phyloP scores from a whole-genome alignment of 768 basidiomycete species.

The Suillus hirtellus region DNA sequence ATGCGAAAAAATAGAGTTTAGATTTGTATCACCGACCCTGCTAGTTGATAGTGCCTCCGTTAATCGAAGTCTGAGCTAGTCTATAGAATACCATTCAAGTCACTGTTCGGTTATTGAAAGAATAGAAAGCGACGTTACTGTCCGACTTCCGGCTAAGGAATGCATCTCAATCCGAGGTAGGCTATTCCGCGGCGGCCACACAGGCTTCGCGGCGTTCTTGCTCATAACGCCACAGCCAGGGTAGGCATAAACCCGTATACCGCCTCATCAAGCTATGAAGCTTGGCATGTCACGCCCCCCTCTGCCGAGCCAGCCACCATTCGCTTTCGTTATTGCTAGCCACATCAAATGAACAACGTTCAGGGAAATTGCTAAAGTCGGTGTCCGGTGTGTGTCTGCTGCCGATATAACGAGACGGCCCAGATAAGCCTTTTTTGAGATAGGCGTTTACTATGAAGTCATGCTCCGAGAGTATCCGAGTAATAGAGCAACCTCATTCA shows the following conservation, averaged over 20 bases:
- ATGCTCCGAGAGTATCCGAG: slow-evolving; percentile 29
- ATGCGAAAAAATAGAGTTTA: slow-evolving; percentile 8
- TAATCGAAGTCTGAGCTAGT: slow-evolving; percentile 2
- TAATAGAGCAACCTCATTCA: slow-evolving; percentile 17
- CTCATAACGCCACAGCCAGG: slow-evolving; percentile 50
- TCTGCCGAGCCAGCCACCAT: slow-evolving; percentile 36
- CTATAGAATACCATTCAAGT: background rate
- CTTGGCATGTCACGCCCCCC: slow-evolving; percentile 21
- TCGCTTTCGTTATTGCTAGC: slow-evolving; percentile 23
- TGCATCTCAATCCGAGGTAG: slow-evolving; percentile 27
- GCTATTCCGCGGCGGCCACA: slow-evolving; percentile 48
- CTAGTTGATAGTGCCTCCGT: background rate
- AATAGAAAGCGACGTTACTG: background rate
- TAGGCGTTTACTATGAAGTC: slow-evolving; percentile 28
- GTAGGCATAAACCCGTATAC: slow-evolving; percentile 38
- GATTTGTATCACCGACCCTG: slow-evolving; percentile 3
- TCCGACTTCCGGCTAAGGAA: slow-evolving; percentile 13
- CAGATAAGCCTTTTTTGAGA: slow-evolving; percentile 30
- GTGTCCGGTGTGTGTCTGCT: slow-evolving; percentile 42
- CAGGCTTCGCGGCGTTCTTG: slow-evolving; percentile 50
- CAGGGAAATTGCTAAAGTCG: slow-evolving; percentile 40
- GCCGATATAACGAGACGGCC: slow-evolving; percentile 42
- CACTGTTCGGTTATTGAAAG: slow-evolving; percentile 8
- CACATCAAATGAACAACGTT: slow-evolving; percentile 30
- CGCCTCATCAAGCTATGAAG: slow-evolving; percentile 30